A percentile compares a stretch with the other conserved stretches of the same genome.
These are phyloP conservation scores for Sclerotinia nivalis DNA, from an alignment of 2,329 filamentous ascomycete genomes.

Conservation along the genomic window DNA sequence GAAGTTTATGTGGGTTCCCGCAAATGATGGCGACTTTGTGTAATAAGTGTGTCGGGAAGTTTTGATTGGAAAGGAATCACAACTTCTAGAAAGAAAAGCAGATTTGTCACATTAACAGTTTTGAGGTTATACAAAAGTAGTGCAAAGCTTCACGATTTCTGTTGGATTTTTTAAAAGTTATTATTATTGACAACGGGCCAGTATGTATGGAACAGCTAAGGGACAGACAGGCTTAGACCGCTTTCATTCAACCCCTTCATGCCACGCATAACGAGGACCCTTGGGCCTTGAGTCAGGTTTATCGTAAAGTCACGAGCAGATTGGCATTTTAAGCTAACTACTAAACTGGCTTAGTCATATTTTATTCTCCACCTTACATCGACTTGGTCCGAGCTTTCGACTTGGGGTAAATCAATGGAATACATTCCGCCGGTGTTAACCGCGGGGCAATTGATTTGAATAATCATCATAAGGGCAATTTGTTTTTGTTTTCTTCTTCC, in stretches of 20 bases:
- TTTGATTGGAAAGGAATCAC: conserved; percentile 3
- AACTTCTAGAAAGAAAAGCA: conserved; percentile 2
- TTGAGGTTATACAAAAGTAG: neutral
- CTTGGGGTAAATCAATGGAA: conserved; percentile 6
- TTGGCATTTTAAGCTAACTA: neutral
- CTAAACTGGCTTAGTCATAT: neutral
- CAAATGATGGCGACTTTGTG: neutral
- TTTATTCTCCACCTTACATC: neutral
- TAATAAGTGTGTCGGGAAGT: neutral
- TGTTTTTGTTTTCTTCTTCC: neutral
- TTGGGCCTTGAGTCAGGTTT: conserved; percentile 8
- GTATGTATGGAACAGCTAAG: neutral
- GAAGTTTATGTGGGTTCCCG: conserved; percentile 29
- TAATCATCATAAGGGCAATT: neutral
- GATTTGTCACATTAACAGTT: neutral
- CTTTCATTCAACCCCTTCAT: conserved; percentile 12
- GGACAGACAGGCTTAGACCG: neutral
- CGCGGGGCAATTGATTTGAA: conserved; percentile 14
- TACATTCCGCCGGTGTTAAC: conserved; percentile 19
- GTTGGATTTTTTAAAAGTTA: neutral
- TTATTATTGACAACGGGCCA: neutral
- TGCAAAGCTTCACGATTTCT: neutral
- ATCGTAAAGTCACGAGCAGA: conserved; percentile 7
- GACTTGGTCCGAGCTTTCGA: conserved; percentile 1
- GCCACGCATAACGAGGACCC: neutral